phyloP scores from a whole-genome alignment of 345 rosid species.

The Salix koriyanagi region DNA sequence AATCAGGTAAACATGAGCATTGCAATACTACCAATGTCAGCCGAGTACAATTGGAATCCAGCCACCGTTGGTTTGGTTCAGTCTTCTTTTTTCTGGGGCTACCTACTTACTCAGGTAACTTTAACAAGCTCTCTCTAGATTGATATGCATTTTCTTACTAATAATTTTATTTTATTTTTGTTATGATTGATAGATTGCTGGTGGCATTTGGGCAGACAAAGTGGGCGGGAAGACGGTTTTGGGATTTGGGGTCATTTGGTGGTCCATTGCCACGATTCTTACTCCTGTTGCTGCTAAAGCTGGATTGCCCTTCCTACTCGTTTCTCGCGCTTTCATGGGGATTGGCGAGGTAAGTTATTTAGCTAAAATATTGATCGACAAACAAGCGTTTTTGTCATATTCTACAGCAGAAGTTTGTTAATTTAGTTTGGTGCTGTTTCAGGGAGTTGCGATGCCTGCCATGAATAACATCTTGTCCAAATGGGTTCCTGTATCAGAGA shows the following conservation, averaged over 20 bases:
- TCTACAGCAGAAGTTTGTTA: not conserved
- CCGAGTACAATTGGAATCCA: conserved; percentile 79
- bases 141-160: not conserved
- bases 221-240: conserved; percentile 83
- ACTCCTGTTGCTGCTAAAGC: conserved; percentile 88
- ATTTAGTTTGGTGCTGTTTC: conserved; percentile 14
- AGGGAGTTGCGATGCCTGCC: conserved; percentile 99
- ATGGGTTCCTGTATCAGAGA: conserved; percentile 91
- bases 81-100: conserved; percentile 98
- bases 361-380: not conserved
- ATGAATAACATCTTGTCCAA: conserved; percentile 91
- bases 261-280: conserved; percentile 82
- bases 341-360: conserved; percentile 67
- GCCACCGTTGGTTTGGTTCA: conserved; percentile 86
- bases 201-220: conserved; percentile 94
- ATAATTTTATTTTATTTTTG: not conserved
- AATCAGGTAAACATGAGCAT: conserved; percentile 96
- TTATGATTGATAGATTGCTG: conserved; percentile 60
- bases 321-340: conserved; percentile 92
- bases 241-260: conserved; percentile 91
- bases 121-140: not conserved
- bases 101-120: conserved; percentile 82
- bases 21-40: conserved; percentile 99
- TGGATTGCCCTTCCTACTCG: conserved; percentile 80
- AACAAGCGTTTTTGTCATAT: not conserved